phyloP scores from a whole-genome alignment of 768 basidiomycete genomes.

The Mycena galericulata region DNA sequence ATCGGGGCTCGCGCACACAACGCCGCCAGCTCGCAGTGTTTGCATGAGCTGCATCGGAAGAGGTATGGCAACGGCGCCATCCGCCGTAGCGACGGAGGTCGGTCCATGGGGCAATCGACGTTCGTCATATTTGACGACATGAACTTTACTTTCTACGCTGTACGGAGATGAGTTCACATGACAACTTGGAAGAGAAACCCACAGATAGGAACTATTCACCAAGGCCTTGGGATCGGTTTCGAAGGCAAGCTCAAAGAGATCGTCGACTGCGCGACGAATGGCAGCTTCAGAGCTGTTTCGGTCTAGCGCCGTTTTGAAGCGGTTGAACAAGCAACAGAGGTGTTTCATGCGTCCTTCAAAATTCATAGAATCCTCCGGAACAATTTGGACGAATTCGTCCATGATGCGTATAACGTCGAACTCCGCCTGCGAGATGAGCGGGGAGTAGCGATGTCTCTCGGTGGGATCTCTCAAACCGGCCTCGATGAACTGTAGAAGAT shows the following conservation, averaged over 20 bases:
- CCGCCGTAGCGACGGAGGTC: neutral
- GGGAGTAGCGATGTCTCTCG: slow-evolving; percentile 1
- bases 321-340: neutral
- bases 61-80: slow-evolving; percentile 10
- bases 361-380: neutral
- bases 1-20: neutral
- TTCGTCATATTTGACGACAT: slow-evolving; percentile 9
- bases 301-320: neutral
- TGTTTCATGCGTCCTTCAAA: neutral
- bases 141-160: slow-evolving; percentile 5
- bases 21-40: neutral
- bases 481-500: slow-evolving; percentile 1
- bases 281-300: slow-evolving; percentile 2
- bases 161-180: neutral
- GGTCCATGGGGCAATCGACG: neutral
- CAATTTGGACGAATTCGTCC: neutral
- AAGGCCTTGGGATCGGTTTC: neutral
- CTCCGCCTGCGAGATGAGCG: neutral
- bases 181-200: neutral
- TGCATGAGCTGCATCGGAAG: neutral
- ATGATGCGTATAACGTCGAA: neutral
- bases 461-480: neutral
- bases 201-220: neutral
- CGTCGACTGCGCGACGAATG: slow-evolving; percentile 11
- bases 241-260: slow-evolving; percentile 8